These are phyloP conservation scores for Tilletiopsis washingtonensis DNA, from an alignment of 1,284 basidiomycete genomes.

Conservation along the genomic window DNA sequence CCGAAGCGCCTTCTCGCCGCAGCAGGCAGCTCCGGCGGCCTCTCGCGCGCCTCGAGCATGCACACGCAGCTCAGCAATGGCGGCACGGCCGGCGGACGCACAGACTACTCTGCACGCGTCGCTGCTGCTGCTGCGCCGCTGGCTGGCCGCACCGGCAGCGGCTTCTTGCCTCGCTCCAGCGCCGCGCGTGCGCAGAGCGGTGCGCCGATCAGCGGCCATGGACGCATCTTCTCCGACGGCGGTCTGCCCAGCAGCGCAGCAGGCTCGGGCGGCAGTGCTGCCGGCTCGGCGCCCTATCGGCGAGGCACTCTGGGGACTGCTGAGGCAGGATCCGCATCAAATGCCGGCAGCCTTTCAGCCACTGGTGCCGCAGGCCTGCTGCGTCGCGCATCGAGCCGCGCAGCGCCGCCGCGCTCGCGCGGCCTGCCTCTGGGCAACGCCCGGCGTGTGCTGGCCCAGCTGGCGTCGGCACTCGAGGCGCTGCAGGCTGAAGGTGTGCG, in stretches of 20 bases:
- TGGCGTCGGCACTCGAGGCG: conserved; percentile 75
- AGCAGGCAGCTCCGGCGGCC: no score
- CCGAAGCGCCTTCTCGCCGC: no score
- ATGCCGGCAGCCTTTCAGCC: conserved; percentile 10
- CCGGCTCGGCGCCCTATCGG: conserved; percentile 12
- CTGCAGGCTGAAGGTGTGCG: conserved; percentile 65
- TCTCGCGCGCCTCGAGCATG: neutral
- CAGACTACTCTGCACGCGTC: no score
- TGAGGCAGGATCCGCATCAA: no score
- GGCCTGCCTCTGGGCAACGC: conserved; percentile 52
- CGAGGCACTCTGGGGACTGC: no score
- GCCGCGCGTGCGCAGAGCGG: no score
- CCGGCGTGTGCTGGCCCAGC: conserved; percentile 79
- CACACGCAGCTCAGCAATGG: neutral
- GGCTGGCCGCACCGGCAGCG: neutral
- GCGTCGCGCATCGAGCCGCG: conserved; percentile 11
- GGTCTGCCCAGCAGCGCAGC: neutral
- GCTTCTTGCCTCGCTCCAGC: neutral
- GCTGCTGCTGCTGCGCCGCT: neutral
- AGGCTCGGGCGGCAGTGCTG: neutral
- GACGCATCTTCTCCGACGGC: neutral
- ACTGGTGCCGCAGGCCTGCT: conserved; percentile 15
- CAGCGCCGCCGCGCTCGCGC: conserved; percentile 14
- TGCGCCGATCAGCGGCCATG: no score
- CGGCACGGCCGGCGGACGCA: no score